phyloP scores from a whole-genome alignment of 2,329 filamentous ascomycete species.

The Pseudopyricularia javanii region DNA sequence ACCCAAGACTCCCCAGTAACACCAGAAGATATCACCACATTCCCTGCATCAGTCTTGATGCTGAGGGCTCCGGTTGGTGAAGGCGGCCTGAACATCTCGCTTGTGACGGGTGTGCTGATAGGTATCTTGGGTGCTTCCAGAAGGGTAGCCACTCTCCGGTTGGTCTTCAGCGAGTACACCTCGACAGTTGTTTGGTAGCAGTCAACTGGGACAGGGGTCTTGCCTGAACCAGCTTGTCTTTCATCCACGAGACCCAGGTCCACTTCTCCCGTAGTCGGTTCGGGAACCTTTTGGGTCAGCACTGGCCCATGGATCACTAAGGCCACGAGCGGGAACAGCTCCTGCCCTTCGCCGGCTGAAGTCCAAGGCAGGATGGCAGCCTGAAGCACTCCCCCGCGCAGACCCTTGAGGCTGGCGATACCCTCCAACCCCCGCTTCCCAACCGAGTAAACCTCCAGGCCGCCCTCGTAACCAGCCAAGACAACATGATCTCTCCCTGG shows the following conservation, averaged over 20 bases:
- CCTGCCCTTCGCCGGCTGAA: slow-evolving; percentile 32
- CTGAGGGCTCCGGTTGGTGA: slow-evolving; percentile 60
- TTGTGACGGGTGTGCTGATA: slow-evolving; percentile 43
- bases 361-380: slow-evolving; percentile 74
- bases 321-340: slow-evolving; percentile 61
- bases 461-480: slow-evolving; percentile 69
- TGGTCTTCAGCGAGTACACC: slow-evolving; percentile 73
- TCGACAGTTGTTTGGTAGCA: slow-evolving; percentile 81
- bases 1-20: slow-evolving; percentile 79
- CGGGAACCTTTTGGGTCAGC: slow-evolving; percentile 27
- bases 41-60: slow-evolving; percentile 60
- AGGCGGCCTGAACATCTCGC: slow-evolving; percentile 56
- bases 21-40: slow-evolving; percentile 65
- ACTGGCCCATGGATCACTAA: slow-evolving; percentile 71
- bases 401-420: slow-evolving; percentile 58
- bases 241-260: neutral
- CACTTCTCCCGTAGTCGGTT: slow-evolving; percentile 10
- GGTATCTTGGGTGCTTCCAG: slow-evolving; percentile 56
- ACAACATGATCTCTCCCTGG: slow-evolving; percentile 49
- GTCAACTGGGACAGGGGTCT: slow-evolving; percentile 29
- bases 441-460: slow-evolving; percentile 63
- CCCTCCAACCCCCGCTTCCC: slow-evolving; percentile 60
- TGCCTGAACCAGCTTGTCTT: slow-evolving; percentile 4
- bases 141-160: slow-evolving; percentile 57
- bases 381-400: slow-evolving; percentile 67